Conservation (phyloP, 2,329 filamentous ascomycete species). For the Diaporthe vaccinii region DNA sequence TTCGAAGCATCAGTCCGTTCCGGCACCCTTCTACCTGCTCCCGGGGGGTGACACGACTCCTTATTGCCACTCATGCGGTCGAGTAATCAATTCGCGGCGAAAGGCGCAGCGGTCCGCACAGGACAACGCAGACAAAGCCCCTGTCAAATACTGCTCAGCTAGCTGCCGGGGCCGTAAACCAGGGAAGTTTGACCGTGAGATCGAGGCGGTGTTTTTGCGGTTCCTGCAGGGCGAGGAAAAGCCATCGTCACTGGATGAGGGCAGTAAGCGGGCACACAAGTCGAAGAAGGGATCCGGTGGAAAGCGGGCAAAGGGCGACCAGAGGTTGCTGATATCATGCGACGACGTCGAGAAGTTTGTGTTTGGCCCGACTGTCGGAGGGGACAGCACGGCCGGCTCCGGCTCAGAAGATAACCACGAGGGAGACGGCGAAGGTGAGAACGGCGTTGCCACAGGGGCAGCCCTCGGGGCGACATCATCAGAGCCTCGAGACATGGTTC, state of each 20-base stretch:
- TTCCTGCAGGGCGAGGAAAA: conserved; percentile 47
- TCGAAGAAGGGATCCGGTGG: conserved; percentile 47
- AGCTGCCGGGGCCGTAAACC: conserved; percentile 67
- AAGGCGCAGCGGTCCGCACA: conserved; percentile 35
- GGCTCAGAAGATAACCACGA: conserved; percentile 54
- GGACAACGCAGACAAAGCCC: conserved; percentile 41
- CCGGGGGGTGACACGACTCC: conserved; percentile 60
- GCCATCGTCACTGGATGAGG: not conserved
- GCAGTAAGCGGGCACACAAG: conserved; percentile 30
- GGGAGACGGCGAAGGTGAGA: conserved; percentile 44
- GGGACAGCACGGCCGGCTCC: conserved; percentile 56
- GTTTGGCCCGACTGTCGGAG: conserved; percentile 58
- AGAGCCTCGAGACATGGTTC: not conserved
- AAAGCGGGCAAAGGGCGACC: conserved; percentile 62
- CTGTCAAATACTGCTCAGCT: conserved; percentile 69
- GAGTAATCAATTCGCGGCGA: conserved; percentile 61
- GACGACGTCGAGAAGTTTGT: conserved; percentile 63
- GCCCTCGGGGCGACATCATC: not conserved
- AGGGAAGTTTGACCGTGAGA: conserved; percentile 61
- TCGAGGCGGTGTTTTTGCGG: conserved; percentile 63
- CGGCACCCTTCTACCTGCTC: conserved; percentile 68
- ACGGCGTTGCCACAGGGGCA: not conserved
- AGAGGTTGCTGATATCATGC: conserved; percentile 62
- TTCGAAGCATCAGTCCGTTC: conserved; percentile 56
- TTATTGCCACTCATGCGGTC: conserved; percentile 70